Evolutionary conservation across 2,329 filamentous ascomycete species (phyloP).

Genomic region (Alternaria atra): DNA sequence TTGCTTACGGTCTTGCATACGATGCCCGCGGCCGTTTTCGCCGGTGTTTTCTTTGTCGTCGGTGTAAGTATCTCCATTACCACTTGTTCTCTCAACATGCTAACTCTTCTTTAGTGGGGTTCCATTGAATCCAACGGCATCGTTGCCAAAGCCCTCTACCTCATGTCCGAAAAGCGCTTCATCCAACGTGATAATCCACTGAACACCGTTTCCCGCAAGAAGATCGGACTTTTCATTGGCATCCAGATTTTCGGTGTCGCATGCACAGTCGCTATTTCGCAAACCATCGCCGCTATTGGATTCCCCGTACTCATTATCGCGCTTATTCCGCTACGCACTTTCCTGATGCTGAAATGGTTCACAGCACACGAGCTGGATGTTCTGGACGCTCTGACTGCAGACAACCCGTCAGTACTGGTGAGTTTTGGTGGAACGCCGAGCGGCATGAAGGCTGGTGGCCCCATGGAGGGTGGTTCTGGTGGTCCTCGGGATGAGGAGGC

Average conservation of each 20-base stretch:
- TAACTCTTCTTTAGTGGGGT: slow-evolving; percentile 47
- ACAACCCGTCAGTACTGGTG: slow-evolving; percentile 61
- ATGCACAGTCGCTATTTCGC: slow-evolving; percentile 63
- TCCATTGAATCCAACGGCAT: slow-evolving; percentile 60
- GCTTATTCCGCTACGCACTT: slow-evolving; percentile 63
- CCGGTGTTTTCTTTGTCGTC: slow-evolving; percentile 65
- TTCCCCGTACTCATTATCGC: slow-evolving; percentile 66
- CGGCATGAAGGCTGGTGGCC: slow-evolving; percentile 23
- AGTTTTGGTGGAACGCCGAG: slow-evolving; percentile 60
- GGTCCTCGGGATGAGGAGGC: slow-evolving; percentile 23
- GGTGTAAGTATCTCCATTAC: slow-evolving; percentile 48
- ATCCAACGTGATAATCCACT: slow-evolving; percentile 58
- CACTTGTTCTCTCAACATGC: neutral
- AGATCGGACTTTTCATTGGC: slow-evolving; percentile 60
- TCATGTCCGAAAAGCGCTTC: slow-evolving; percentile 58
- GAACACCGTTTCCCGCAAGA: slow-evolving; percentile 52
- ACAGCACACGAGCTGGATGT: slow-evolving; percentile 57
- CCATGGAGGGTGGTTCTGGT: slow-evolving; percentile 17
- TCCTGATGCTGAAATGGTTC: slow-evolving; percentile 61
- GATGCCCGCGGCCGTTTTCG: slow-evolving; percentile 62
- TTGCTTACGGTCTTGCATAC: slow-evolving; percentile 60
- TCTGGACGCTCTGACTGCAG: slow-evolving; percentile 62
- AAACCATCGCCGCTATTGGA: slow-evolving; percentile 66
- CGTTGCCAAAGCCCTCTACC: slow-evolving; percentile 58
- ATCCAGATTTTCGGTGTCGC: slow-evolving; percentile 61